Percentiles rank a stretch among this genome's conserved stretches.
Conservation (phyloP, 208 protist genomes). For the Trypanosoma brucei region DNA sequence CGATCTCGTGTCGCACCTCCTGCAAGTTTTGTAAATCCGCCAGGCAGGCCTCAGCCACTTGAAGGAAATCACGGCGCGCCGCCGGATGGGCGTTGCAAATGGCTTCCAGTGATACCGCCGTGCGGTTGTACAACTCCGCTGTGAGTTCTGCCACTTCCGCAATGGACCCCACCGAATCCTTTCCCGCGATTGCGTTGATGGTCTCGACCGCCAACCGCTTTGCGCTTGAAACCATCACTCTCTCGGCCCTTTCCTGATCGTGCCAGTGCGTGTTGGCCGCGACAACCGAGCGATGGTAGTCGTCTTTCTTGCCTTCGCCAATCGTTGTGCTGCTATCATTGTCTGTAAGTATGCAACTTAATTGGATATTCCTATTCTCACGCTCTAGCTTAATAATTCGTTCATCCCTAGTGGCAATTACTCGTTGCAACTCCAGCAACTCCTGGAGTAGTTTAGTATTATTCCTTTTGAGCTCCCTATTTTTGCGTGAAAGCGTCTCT, state of each 20-base stretch:
- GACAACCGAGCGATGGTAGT: neutral
- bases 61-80: neutral
- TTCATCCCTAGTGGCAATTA: slow-evolving; percentile 13
- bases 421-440: slow-evolving; percentile 2
- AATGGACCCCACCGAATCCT: slow-evolving; percentile 37
- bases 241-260: slow-evolving; percentile 26
- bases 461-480: slow-evolving; percentile 20
- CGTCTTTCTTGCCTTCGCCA: neutral
- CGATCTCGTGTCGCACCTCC: slow-evolving; percentile 29
- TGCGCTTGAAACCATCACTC: slow-evolving; percentile 45
- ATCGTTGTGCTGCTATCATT: neutral
- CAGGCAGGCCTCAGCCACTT: slow-evolving; percentile 17
- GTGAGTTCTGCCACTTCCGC: slow-evolving; percentile 50
- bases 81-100: slow-evolving; percentile 1
- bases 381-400: slow-evolving; percentile 28
- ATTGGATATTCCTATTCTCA: slow-evolving; percentile 32
- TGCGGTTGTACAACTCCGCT: slow-evolving; percentile 36
- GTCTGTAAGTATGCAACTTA: slow-evolving; percentile 11
- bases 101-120: slow-evolving; percentile 19
- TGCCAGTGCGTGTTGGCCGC: neutral
- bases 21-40: slow-evolving; percentile 30
- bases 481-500: slow-evolving; percentile 29
- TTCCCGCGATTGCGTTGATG: slow-evolving; percentile 53
- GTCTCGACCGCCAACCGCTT: slow-evolving; percentile 51
- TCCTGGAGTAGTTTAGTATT: slow-evolving; percentile 17